Conservation (phyloP, 1,284 basidiomycete genomes). For the Spongiforma sp. region DNA sequence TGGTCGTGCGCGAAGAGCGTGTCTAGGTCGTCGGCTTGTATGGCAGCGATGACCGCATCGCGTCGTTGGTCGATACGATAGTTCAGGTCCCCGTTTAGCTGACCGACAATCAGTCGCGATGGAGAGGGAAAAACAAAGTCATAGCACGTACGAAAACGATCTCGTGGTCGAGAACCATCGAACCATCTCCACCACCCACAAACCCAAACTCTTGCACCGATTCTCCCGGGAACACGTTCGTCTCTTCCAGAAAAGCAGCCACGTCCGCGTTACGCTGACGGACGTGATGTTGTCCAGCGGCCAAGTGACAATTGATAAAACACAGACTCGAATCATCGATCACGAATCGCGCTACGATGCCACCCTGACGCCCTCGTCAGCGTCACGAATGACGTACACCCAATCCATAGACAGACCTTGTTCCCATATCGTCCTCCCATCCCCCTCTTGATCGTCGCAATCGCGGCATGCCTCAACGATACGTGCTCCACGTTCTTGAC, state of each 20-base stretch:
- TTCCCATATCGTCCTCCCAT: conserved; percentile 95
- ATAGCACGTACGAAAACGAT: conserved; percentile 87
- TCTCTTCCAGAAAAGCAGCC: conserved; percentile 85
- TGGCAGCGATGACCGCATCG: conserved; percentile 75
- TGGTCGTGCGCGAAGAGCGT: conserved; percentile 85
- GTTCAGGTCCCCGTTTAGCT: conserved; percentile 87
- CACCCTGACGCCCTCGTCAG: conserved; percentile 61
- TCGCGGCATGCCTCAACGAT: conserved; percentile 71
- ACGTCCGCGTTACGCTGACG: conserved; percentile 87
- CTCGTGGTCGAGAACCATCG: conserved; percentile 96
- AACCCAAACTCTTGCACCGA: conserved; percentile 64
- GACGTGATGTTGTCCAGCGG: conserved; percentile 88
- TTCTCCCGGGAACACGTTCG: conserved; percentile 64
- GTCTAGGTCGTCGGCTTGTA: conserved; percentile 68
- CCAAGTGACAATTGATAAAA: conserved; percentile 96
- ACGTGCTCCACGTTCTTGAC: conserved; percentile 69
- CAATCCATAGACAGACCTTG: conserved; percentile 78
- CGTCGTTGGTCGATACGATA: conserved; percentile 94
- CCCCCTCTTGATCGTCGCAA: conserved; percentile 88
- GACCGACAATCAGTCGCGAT: no score
- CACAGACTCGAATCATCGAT: conserved; percentile 93
- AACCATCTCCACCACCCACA: conserved; percentile 90
- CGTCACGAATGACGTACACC: neutral
- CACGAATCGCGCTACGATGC: conserved; percentile 88
- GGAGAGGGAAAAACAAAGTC: no score